These are phyloP conservation scores for Geosmithia morbida DNA, from an alignment of 2,329 filamentous ascomycete genomes.

Conservation along the genomic window DNA sequence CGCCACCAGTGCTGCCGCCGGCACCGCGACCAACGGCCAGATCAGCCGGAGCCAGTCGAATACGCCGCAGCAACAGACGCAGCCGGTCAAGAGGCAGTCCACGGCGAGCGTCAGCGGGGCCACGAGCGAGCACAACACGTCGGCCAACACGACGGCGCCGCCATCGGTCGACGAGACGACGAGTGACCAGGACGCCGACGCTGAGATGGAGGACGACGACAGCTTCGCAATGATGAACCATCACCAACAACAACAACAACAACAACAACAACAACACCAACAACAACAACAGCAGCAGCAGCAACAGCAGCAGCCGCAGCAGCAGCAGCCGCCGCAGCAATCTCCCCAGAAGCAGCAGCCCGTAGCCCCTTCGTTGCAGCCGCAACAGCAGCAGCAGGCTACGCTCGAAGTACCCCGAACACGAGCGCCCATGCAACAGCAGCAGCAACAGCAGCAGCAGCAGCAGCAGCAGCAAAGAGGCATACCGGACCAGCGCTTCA, in stretches of 20 bases:
- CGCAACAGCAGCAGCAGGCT: constrained; percentile 21
- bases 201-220: constrained; percentile 45
- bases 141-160: constrained; percentile 19
- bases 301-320: constrained; percentile 12
- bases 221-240: constrained; percentile 35
- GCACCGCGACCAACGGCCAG: constrained; percentile 1
- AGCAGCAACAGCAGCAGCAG: constrained; percentile 7
- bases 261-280: too few species aligned
- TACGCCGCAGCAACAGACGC: constrained; percentile 8
- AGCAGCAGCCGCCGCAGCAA: constrained; percentile 18
- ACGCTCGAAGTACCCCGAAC: constrained; percentile 28
- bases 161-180: constrained; percentile 29
- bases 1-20: too few species aligned
- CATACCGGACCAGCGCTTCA: constrained; percentile 21
- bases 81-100: constrained; percentile 14
- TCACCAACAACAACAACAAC: constrained; percentile 20
- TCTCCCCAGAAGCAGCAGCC: constrained; percentile 4
- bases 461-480: constrained; percentile 4
- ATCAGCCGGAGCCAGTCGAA: constrained; percentile 8
- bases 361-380: constrained; percentile 19
- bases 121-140: constrained; percentile 17
- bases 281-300: too few species aligned
- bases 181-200: constrained; percentile 27
- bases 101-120: constrained; percentile 19
- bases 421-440: constrained; percentile 17